Conservation (phyloP, 768 basidiomycete genomes). For the Mrakia frigida region DNA sequence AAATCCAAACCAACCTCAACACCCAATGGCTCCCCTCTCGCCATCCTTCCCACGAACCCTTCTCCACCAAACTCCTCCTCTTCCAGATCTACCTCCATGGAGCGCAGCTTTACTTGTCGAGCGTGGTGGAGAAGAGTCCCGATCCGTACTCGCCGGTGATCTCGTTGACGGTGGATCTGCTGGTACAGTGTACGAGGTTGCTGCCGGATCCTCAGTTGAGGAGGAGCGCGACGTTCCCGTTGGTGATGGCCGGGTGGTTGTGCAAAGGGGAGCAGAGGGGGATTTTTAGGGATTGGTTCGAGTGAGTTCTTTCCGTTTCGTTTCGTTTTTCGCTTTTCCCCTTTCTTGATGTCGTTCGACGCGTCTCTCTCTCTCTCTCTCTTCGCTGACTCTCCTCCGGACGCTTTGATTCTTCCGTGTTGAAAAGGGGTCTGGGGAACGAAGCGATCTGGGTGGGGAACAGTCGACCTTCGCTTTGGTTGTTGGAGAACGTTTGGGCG, state of each 20-base stretch:
- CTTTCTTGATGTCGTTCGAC: neutral
- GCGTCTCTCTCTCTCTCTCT: neutral
- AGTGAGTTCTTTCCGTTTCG: neutral
- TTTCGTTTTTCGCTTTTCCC: neutral
- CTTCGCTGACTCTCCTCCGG: neutral
- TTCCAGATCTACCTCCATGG: conserved; percentile 7
- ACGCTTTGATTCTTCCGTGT: neutral
- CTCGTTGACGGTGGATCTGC: neutral
- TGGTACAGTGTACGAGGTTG: neutral
- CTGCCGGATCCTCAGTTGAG: conserved; percentile 6
- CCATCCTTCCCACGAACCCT: neutral
- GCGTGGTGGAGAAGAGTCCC: neutral
- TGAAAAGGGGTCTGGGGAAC: neutral
- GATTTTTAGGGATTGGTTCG: neutral
- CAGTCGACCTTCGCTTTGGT: neutral
- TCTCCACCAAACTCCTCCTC: neutral
- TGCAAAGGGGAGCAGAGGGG: neutral
- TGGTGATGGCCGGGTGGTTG: conserved; percentile 2
- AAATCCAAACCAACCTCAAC: neutral
- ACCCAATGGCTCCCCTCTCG: neutral
- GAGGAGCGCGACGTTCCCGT: conserved; percentile 5
- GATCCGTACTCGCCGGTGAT: neutral
- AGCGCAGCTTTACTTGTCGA: neutral
- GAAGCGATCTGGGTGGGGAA: conserved; percentile 3
- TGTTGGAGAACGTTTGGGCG: neutral